phyloP scores from a whole-genome alignment of 768 basidiomycete genomes.

The Mycena vitilis region DNA sequence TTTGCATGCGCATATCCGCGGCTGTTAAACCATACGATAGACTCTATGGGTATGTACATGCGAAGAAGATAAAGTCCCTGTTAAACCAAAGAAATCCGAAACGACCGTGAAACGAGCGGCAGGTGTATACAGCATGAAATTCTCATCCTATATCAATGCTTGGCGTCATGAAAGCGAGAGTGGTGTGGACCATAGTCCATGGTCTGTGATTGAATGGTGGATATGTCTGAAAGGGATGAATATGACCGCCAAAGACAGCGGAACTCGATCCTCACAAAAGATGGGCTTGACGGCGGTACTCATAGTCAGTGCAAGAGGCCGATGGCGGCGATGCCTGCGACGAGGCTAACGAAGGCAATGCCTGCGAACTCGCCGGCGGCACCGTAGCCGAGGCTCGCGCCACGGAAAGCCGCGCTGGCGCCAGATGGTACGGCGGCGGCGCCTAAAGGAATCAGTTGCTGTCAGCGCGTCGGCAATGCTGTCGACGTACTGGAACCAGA shows the following conservation, averaged over 20 bases:
- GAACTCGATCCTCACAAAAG: background rate
- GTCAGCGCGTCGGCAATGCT: background rate
- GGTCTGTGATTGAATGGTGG: background rate
- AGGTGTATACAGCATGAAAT: background rate
- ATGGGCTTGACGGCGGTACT: background rate
- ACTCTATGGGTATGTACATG: background rate
- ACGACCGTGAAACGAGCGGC: slow-evolving; percentile 5
- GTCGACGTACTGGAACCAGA: background rate
- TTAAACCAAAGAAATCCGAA: background rate
- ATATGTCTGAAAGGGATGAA: background rate
- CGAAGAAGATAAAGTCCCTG: background rate
- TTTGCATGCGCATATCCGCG: no score
- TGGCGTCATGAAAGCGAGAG: background rate
- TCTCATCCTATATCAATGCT: background rate
- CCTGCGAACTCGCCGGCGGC: slow-evolving; percentile 19
- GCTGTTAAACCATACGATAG: no score
- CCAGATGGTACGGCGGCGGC: background rate
- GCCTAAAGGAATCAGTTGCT: background rate
- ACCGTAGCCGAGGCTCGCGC: slow-evolving; percentile 19
- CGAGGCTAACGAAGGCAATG: slow-evolving; percentile 23
- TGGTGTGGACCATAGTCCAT: background rate
- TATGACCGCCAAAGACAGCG: background rate
- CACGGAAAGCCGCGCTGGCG: slow-evolving; percentile 23
- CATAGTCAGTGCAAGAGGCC: slow-evolving; percentile 23
- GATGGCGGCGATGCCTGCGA: slow-evolving; percentile 28